Evolutionary conservation across 2,329 filamentous ascomycete species (phyloP).

Genomic region (Endothia cerciana): DNA sequence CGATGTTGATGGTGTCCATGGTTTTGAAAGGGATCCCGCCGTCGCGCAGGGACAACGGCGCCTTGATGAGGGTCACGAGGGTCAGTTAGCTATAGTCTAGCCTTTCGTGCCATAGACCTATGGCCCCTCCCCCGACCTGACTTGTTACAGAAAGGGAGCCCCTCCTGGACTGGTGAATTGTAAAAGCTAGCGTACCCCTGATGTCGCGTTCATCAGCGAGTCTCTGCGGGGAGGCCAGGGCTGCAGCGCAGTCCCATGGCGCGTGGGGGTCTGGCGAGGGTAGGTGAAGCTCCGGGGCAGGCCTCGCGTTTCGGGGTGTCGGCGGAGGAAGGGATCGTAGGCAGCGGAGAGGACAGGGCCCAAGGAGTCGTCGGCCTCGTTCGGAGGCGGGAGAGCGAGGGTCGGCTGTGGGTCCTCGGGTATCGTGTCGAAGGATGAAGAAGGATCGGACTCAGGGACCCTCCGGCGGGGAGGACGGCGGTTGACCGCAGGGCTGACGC

Average conservation of each 20-base stretch:
- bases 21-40: constrained; percentile 10
- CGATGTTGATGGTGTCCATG: constrained; percentile 68
- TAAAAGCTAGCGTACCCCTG: constrained; percentile 26
- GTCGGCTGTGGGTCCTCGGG: constrained; percentile 26
- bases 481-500: constrained; percentile 22
- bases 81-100: constrained; percentile 25
- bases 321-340: constrained; percentile 60
- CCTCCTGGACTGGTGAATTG: neutral
- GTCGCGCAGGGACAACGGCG: constrained; percentile 9
- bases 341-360: constrained; percentile 58
- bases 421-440: constrained; percentile 21
- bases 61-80: constrained; percentile 14
- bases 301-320: constrained; percentile 44
- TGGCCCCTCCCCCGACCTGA: neutral
- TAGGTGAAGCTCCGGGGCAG: constrained; percentile 25
- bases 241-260: constrained; percentile 36
- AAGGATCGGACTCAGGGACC: constrained; percentile 25
- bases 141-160: neutral
- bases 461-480: constrained; percentile 23
- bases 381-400: constrained; percentile 29
- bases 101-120: neutral
- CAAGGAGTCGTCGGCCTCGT: constrained; percentile 39
- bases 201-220: constrained; percentile 48
- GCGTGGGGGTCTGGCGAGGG: constrained; percentile 16
- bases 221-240: constrained; percentile 53